These are phyloP conservation scores for Myxozyma kluyveri DNA, from an alignment of 805 yeast species.

Conservation along the genomic window DNA sequence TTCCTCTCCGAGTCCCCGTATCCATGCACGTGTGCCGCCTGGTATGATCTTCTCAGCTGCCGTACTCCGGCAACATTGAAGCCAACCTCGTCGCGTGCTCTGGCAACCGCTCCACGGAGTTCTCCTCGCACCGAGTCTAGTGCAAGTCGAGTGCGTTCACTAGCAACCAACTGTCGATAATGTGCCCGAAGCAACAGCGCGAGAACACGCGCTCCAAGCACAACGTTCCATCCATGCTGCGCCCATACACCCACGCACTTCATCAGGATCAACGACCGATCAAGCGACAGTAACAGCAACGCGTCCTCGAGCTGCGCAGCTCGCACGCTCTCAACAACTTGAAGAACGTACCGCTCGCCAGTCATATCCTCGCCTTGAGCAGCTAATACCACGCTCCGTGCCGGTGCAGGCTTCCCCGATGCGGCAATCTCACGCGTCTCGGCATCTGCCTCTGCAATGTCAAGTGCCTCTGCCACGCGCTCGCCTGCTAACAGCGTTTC, in stretches of 20 bases:
- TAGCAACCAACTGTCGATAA: slow-evolving; percentile 68
- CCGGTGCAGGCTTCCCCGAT: slow-evolving; percentile 48
- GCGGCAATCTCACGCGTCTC: slow-evolving; percentile 45
- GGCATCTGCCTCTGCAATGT: slow-evolving; percentile 71
- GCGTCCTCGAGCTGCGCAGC: slow-evolving; percentile 92
- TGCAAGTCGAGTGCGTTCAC: slow-evolving; percentile 53
- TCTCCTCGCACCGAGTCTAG: slow-evolving; percentile 61
- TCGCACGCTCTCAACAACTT: slow-evolving; percentile 64
- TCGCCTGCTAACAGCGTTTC: slow-evolving; percentile 96
- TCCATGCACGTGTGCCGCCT: slow-evolving; percentile 65
- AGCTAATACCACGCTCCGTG: slow-evolving; percentile 64
- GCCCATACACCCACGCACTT: slow-evolving; percentile 77
- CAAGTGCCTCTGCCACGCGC: slow-evolving; percentile 85
- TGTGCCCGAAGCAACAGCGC: slow-evolving; percentile 72
- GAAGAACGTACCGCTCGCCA: slow-evolving; percentile 78
- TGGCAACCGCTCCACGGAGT: slow-evolving; percentile 55
- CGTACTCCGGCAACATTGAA: slow-evolving; percentile 80
- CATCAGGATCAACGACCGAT: slow-evolving; percentile 69
- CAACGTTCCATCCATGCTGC: slow-evolving; percentile 46
- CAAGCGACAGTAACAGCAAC: slow-evolving; percentile 82
- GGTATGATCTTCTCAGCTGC: slow-evolving; percentile 75
- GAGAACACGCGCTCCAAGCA: slow-evolving; percentile 69
- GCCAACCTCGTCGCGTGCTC: slow-evolving; percentile 63
- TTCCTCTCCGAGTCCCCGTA: slow-evolving; percentile 58
- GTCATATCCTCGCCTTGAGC: slow-evolving; percentile 57